Conservation (phyloP, 2,329 filamentous ascomycete genomes). For the Scedosporium aurantiacum region DNA sequence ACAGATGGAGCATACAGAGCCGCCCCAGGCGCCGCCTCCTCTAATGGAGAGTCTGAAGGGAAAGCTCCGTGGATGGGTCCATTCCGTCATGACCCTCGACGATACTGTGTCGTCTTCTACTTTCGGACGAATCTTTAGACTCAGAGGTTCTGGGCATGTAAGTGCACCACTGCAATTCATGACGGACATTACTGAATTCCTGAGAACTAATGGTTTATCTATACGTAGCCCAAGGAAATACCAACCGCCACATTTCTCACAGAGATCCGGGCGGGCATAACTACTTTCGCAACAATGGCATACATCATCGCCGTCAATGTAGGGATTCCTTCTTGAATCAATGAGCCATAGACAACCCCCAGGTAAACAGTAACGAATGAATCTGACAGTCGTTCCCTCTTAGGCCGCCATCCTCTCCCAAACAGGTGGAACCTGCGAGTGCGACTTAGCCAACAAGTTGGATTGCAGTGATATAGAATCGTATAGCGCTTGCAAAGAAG, state of each 20-base stretch:
- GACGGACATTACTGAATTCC: background rate
- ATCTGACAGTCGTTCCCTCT: constrained; percentile 7
- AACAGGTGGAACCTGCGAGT: constrained; percentile 67
- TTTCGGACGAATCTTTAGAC: constrained; percentile 47
- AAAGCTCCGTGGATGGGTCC: constrained; percentile 9
- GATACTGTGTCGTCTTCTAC: constrained; percentile 21
- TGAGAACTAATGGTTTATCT: constrained; percentile 3
- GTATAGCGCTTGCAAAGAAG: constrained; percentile 35
- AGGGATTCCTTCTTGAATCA: constrained; percentile 12
- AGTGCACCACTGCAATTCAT: constrained; percentile 12
- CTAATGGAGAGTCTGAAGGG: constrained; percentile 5
- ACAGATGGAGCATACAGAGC: constrained; percentile 9
- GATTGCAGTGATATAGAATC: constrained; percentile 36
- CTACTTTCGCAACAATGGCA: constrained; percentile 72
- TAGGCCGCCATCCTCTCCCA: constrained; percentile 63
- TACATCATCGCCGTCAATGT: constrained; percentile 73
- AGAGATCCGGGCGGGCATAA: constrained; percentile 68
- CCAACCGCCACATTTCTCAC: constrained; percentile 60
- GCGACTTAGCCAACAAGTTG: constrained; percentile 31
- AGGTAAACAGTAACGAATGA: background rate
- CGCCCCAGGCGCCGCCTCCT: background rate
- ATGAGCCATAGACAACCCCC: background rate
- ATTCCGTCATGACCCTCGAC: constrained; percentile 18
- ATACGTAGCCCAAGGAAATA: constrained; percentile 51
- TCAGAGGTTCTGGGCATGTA: constrained; percentile 58